Evolutionary conservation across 495 filamentous ascomycete genomes (phyloP), one percentile per base, ranked within the genome.

Genomic region (Penicillium longicatenatum): DNA sequence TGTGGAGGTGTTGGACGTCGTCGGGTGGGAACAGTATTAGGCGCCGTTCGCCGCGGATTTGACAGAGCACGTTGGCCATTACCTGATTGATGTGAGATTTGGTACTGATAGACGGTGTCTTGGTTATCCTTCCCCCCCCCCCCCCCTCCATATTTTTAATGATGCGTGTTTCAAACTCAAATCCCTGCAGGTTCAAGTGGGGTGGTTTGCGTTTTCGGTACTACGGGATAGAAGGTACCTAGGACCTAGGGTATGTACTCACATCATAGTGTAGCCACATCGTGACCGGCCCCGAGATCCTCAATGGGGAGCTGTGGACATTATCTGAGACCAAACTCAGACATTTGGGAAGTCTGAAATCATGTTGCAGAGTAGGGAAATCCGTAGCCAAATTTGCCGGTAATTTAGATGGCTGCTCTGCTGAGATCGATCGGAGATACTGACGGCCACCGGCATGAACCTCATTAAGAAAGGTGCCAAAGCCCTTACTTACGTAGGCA

Each of bases 221-320:
- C 20, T 31, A 45, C 60, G 19, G 44, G 35, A 45, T n/a, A 2
- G 39, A 21, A 12, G 44, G 44, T 46, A 20, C 22, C 8, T 22
- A 22, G 44, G 21, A 20, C 22, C 8, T 22, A 22, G 44, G 21
- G 42, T 21, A 45, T 21, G 37, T 12, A 72, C 82, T 76, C 72
- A 89, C 88, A 70, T 96, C 91, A 75, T 93, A 96, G 70, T 97
- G 91, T 24, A 96, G 77, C 93, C 92, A 97, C 84, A 98, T 91
- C 24, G 83, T 86, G 4, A 95, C 91, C 0, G 84, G 86, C 1
- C 91, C 90, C 14, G 90, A 93, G 42, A 97, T 85, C 24, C 92
- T 79, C 22, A 96, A 70, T 0, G 91, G 86, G 0, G 90, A 91
- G 66, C 89, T 94, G 65, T 95, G 91, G n/a, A 81, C 74, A 59